Conservation (phyloP, 2,329 filamentous ascomycete species). For the Alternaria alternata region DNA sequence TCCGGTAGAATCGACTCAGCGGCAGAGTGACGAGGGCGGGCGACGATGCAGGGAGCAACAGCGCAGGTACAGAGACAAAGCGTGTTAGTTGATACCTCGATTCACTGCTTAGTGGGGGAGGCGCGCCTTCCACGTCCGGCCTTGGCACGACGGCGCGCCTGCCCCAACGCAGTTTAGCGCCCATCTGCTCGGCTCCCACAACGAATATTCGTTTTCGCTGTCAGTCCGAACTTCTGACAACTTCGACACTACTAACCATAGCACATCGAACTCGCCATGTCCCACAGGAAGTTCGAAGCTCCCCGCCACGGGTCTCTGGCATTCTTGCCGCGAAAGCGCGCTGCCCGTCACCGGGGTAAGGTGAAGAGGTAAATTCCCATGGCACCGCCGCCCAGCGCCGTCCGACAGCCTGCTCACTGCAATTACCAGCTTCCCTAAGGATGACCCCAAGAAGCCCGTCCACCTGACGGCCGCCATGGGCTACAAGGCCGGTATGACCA, state of each 20-base stretch:
- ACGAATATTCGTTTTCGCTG: conserved; percentile 19
- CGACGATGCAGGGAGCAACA: conserved; percentile 34
- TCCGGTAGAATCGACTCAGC: conserved; percentile 25
- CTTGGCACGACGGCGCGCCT: not conserved
- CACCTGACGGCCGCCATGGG: conserved; percentile 98
- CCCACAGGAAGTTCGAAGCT: conserved; percentile 79
- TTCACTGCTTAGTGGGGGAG: conserved; percentile 19
- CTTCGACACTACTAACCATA: conserved; percentile 47
- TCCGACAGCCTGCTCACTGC: conserved; percentile 37
- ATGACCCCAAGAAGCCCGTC: conserved; percentile 99
- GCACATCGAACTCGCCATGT: conserved; percentile 54
- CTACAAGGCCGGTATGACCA: conserved; percentile 99
- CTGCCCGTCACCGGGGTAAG: conserved; percentile 92
- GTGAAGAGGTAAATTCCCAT: conserved; percentile 90
- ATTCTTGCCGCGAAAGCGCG: conserved; percentile 76
- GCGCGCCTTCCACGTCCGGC: not conserved
- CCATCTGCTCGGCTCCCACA: conserved; percentile 15
- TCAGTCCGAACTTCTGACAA: conserved; percentile 30
- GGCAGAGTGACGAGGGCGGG: conserved; percentile 30
- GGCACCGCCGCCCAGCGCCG: conserved; percentile 19
- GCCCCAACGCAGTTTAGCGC: conserved; percentile 10
- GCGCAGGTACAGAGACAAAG: conserved; percentile 37
- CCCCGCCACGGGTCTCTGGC: conserved; percentile 85
- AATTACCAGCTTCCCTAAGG: conserved; percentile 88
- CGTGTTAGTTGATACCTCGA: conserved; percentile 31